phyloP scores from a whole-genome alignment of 2,329 filamentous ascomycete genomes.

The Hypoxylon sp. region DNA sequence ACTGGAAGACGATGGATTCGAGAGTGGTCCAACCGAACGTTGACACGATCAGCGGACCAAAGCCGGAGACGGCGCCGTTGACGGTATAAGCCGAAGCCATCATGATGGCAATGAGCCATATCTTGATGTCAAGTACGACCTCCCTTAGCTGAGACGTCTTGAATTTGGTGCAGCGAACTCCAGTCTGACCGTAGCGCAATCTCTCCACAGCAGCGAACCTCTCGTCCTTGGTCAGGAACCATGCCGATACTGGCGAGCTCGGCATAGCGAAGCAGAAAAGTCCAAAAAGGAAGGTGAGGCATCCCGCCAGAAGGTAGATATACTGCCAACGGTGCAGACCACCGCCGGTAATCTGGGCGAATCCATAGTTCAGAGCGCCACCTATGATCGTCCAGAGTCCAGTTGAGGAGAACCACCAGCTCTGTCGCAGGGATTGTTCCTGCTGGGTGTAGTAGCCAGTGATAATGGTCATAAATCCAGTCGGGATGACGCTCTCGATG shows the following conservation, averaged over 20 bases:
- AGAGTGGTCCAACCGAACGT: slow-evolving; percentile 76
- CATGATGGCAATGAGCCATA: slow-evolving; percentile 75
- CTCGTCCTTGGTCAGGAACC: slow-evolving; percentile 76
- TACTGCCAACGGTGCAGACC: slow-evolving; percentile 75
- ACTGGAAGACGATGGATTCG: slow-evolving; percentile 78
- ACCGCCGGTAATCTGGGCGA: slow-evolving; percentile 71
- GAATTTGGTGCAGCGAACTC: slow-evolving; percentile 71
- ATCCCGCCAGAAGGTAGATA: slow-evolving; percentile 75
- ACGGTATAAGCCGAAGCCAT: slow-evolving; percentile 79
- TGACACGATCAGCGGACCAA: slow-evolving; percentile 78
- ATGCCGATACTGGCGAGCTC: slow-evolving; percentile 74
- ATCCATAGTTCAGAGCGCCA: slow-evolving; percentile 74
- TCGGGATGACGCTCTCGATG: slow-evolving; percentile 74
- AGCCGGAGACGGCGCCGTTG: slow-evolving; percentile 78
- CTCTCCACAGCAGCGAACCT: slow-evolving; percentile 74
- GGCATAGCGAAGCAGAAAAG: slow-evolving; percentile 75
- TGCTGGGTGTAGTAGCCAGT: slow-evolving; percentile 73
- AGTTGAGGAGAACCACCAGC: slow-evolving; percentile 74
- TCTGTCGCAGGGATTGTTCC: slow-evolving; percentile 74
- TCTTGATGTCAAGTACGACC: slow-evolving; percentile 69
- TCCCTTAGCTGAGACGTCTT: slow-evolving; percentile 72
- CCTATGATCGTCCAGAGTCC: slow-evolving; percentile 74
- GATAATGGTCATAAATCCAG: slow-evolving; percentile 75
- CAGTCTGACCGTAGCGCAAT: slow-evolving; percentile 72
- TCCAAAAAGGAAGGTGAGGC: slow-evolving; percentile 74